phyloP scores from a whole-genome alignment of 2,329 filamentous ascomycete genomes.

The Parasarocladium wereldwijsianum region DNA sequence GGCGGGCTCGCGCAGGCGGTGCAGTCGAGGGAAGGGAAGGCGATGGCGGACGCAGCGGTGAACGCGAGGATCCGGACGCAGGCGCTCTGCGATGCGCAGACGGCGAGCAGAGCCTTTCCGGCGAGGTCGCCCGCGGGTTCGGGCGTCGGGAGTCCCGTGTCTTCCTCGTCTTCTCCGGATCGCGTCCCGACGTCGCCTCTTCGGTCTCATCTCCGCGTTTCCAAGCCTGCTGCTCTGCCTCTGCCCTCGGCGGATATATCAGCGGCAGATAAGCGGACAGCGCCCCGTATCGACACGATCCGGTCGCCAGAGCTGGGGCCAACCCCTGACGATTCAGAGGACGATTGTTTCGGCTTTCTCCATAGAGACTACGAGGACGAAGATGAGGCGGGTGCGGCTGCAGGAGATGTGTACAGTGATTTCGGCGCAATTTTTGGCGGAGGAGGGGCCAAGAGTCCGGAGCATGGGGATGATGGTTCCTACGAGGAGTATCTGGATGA shows the following conservation, averaged over 20 bases:
- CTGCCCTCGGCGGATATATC: conserved; percentile 13
- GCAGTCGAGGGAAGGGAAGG: too few relatives aligned
- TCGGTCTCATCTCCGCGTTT: conserved; percentile 11
- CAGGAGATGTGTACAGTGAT: conserved; percentile 41
- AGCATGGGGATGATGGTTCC: conserved; percentile 23
- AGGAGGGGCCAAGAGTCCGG: conserved; percentile 8
- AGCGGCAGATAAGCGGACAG: conserved; percentile 13
- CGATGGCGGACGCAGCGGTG: too few relatives aligned
- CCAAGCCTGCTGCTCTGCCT: conserved; percentile 14
- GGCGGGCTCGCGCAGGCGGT: too few relatives aligned
- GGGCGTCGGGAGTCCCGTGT: too few relatives aligned
- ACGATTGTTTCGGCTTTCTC: conserved; percentile 35
- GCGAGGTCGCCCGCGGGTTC: too few relatives aligned
- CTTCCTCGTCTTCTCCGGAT: too few relatives aligned
- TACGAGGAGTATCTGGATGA: conserved; percentile 42
- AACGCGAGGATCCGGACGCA: too few relatives aligned
- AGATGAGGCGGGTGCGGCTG: conserved; percentile 30
- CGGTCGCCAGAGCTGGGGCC: conserved; percentile 20
- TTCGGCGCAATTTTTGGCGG: conserved; percentile 36
- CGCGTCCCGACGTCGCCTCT: too few relatives aligned
- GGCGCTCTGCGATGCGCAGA: too few relatives aligned
- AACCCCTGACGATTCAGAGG: conserved; percentile 19
- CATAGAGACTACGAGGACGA: conserved; percentile 28
- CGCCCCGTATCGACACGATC: conserved; percentile 16
- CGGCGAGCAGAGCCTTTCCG: too few relatives aligned